phyloP scores from a whole-genome alignment of 2,329 filamentous ascomycete genomes.

The Samsoniella hepiali region DNA sequence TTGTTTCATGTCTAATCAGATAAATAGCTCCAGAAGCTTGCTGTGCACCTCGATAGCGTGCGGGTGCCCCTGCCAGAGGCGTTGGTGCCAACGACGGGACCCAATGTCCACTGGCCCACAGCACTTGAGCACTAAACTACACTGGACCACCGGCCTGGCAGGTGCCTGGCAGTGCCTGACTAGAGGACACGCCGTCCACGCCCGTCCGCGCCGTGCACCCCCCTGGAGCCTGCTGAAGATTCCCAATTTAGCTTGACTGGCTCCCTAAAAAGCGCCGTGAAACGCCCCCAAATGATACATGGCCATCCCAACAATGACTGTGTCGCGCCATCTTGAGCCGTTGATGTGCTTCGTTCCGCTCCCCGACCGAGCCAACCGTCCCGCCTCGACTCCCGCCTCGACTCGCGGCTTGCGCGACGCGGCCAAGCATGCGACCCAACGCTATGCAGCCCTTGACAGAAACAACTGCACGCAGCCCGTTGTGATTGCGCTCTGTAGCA shows the following conservation, averaged over 20 bases:
- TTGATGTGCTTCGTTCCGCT: neutral
- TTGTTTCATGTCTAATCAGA: no score
- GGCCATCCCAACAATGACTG: neutral
- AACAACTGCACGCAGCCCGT: neutral
- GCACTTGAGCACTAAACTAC: neutral
- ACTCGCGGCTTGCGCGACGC: no score
- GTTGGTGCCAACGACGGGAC: no score
- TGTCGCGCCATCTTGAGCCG: neutral
- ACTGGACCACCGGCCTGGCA: neutral
- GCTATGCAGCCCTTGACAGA: neutral
- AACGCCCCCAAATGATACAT: neutral
- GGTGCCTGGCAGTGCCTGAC: no score
- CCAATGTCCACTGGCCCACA: neutral
- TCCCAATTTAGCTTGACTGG: slow-evolving; percentile 6
- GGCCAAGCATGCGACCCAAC: no score
- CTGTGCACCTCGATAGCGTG: neutral
- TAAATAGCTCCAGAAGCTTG: neutral
- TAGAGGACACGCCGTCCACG: neutral
- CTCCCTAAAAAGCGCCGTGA: neutral
- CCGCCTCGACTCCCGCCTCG: no score
- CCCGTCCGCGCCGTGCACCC: neutral
- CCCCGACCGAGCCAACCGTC: neutral
- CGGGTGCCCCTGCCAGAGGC: neutral
- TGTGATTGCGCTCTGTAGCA: neutral
- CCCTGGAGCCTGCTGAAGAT: slow-evolving; percentile 8